Evolutionary conservation across 139 green algal species (phyloP).

Genomic region (Coccomyxa sp.): DNA sequence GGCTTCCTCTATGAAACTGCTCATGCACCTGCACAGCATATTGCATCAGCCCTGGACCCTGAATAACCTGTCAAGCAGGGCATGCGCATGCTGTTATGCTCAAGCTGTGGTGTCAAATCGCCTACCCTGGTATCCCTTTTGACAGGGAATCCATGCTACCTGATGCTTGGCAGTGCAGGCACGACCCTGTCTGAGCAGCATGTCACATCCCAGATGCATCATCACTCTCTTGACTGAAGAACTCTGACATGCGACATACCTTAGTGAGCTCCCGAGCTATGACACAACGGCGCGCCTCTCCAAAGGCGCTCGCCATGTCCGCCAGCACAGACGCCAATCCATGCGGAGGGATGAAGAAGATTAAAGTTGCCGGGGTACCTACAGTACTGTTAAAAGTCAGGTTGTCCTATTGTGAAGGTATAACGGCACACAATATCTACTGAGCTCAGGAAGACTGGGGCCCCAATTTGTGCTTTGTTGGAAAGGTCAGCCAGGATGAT

Average conservation of each 20-base stretch:
- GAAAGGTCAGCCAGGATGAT: background rate
- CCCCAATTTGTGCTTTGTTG: background rate
- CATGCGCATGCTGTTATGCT: background rate
- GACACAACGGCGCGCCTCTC: slow-evolving; percentile 43
- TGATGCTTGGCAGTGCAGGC: background rate
- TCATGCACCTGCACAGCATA: slow-evolving; percentile 57
- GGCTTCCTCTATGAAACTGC: slow-evolving; percentile 65
- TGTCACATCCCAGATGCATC: background rate
- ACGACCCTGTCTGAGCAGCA: background rate
- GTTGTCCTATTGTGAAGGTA: too few species aligned
- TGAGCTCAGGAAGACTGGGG: background rate
- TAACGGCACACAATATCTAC: background rate
- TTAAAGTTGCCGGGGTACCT: slow-evolving; percentile 48
- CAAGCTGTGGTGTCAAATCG: background rate
- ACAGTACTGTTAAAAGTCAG: too few species aligned
- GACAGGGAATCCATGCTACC: background rate
- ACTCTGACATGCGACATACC: slow-evolving; percentile 10
- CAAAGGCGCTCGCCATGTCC: slow-evolving; percentile 61
- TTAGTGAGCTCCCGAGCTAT: slow-evolving; percentile 90
- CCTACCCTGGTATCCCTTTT: background rate
- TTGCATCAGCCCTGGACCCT: background rate
- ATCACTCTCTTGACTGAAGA: background rate
- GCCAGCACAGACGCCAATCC: slow-evolving; percentile 43
- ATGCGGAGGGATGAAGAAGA: slow-evolving; percentile 77
- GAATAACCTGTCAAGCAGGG: background rate